Percentiles rank a stretch among this genome's conserved stretches.
Evolutionary conservation across 2,329 filamentous ascomycete genomes (phyloP).

Genomic region (Fusarium verrucosum): DNA sequence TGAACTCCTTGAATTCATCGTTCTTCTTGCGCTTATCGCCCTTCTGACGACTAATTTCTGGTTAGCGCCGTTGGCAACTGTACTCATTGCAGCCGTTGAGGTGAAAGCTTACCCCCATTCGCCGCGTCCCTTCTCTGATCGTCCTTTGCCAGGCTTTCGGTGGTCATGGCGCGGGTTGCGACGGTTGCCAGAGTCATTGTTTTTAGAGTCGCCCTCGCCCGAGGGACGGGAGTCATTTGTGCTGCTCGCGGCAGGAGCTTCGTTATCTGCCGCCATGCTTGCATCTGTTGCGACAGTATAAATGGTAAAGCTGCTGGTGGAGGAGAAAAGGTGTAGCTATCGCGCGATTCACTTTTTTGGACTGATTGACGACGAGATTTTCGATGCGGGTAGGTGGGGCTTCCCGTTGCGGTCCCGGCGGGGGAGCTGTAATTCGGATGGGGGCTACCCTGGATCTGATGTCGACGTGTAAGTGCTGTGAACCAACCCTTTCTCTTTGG

Average conservation of each 20-base stretch:
- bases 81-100: constrained; percentile 2
- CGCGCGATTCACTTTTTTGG: constrained; percentile 24
- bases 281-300: constrained; percentile 43
- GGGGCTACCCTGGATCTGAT: constrained; percentile 22
- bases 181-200: constrained; percentile 37
- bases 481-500: no score
- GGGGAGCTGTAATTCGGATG: constrained; percentile 16
- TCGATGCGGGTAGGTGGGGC: constrained; percentile 35
- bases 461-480: neutral
- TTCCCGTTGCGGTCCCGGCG: constrained; percentile 36
- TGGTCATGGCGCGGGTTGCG: constrained; percentile 46
- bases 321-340: constrained; percentile 9
- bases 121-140: constrained; percentile 45
- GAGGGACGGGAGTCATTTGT: constrained; percentile 30
- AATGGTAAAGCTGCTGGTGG: neutral
- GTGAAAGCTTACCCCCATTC: constrained; percentile 45
- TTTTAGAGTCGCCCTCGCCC: constrained; percentile 23
- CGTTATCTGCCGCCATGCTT: constrained; percentile 48
- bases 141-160: constrained; percentile 43
- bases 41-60: constrained; percentile 49
- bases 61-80: constrained; percentile 49
- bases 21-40: constrained; percentile 53
- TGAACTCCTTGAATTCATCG: constrained; percentile 54
- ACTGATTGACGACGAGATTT: constrained; percentile 33
- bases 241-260: constrained; percentile 43